Conservation (phyloP, 805 yeast species). For the Brettanomyces naardenensis region DNA sequence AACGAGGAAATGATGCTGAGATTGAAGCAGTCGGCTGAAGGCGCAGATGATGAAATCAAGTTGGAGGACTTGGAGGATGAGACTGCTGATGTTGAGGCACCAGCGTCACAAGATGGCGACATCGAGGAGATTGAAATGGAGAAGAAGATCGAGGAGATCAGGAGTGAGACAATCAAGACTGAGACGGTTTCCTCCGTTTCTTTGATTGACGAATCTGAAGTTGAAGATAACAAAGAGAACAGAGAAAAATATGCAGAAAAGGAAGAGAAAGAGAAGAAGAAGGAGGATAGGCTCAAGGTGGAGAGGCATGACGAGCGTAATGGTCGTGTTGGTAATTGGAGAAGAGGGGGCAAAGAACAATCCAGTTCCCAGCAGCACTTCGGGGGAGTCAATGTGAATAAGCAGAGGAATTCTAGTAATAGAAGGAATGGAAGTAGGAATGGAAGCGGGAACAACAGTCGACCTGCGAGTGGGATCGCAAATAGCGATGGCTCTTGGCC, state of each 20-base stretch:
- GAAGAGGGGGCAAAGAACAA: background rate
- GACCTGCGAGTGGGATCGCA: background rate
- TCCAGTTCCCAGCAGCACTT: background rate
- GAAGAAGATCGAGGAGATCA: slow-evolving; percentile 1
- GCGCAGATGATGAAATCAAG: background rate
- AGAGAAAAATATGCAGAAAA: background rate
- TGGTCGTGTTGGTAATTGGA: background rate
- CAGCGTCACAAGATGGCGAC: background rate
- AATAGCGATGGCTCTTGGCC: background rate
- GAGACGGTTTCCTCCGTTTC: too few species aligned
- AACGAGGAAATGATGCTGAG: slow-evolving; percentile 16
- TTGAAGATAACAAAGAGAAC: background rate
- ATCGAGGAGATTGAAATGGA: background rate
- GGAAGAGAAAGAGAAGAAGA: background rate
- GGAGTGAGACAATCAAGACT: background rate
- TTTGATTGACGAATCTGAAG: too few species aligned
- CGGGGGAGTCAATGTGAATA: background rate
- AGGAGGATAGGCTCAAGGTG: background rate
- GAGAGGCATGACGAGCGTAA: background rate
- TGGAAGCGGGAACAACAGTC: background rate
- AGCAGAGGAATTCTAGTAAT: background rate
- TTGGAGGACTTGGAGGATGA: background rate
- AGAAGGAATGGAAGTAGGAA: background rate
- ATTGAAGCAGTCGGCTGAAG: slow-evolving; percentile 6
- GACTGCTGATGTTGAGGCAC: background rate